Base-by-base conservation (phyloP, 1,284 basidiomycete genomes). In the Tranzscheliella williamsii region DNA sequence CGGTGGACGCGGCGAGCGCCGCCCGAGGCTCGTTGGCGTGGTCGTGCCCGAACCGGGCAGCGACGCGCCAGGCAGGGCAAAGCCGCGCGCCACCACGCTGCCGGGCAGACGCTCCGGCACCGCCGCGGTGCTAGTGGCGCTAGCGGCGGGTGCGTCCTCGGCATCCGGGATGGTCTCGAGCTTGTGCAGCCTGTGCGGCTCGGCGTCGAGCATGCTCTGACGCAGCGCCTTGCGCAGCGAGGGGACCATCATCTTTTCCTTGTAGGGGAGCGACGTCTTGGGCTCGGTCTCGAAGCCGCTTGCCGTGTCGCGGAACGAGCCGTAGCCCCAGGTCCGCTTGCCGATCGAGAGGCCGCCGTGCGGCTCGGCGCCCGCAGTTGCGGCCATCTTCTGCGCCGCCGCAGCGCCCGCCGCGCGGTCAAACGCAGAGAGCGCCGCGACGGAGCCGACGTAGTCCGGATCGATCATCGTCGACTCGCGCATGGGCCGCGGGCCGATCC, bases 231-330 rank as follows among this genome's bases (percentile, higher is more conserved):
- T 67, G 4, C 63, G 47, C 24, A 75, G 57, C 21, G 73, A 72
- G 1, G 75, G 75, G 16, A 75, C 73, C 50, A 77, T 51, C 57
- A 72, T 58, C 35, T 62, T 66, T 30, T 77, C 75, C 33, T 72
- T 72, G 50, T 70, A 74, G 12, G 75, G 75, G 32, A 77, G 37
- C 13, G 66, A 70, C 11, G 75, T 77, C 51, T 77, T 77, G 16
- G 75, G 73, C 53, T 77, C 70, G 4, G 68, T 61, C 27, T 77
- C 73, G 15, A 75, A 61, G 1, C 65, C 67, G 26, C 55, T 54
- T 13, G 38, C 57, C 22, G 40, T 38, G 34, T 68, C 64, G 23
- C 55, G 47, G 42, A 64, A 58, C 17, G 61, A 64, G 21, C 54
- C 61, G 24, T 64, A 64, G 30, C 61, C 61, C 50, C 50, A 56